These are phyloP conservation scores for Annulohypoxylon bovei DNA, from an alignment of 495 filamentous ascomycete species.

Conservation along the genomic window DNA sequence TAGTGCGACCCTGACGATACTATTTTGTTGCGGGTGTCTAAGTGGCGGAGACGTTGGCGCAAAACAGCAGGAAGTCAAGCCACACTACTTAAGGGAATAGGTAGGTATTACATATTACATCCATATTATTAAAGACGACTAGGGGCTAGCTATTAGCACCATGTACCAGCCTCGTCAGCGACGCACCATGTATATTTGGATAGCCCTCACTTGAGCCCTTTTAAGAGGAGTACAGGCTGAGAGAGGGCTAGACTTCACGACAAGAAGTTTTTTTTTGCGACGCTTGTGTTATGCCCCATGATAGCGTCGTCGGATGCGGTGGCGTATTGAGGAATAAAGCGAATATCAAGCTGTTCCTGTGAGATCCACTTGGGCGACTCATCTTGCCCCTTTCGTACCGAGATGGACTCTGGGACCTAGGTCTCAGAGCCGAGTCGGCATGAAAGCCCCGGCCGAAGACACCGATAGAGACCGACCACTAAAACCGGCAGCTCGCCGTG, in stretches of 20 bases:
- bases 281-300: constrained; percentile 18
- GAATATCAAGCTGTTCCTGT: constrained; percentile 22
- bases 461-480: constrained; percentile 42
- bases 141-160: not conserved
- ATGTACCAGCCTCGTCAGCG: constrained; percentile 15
- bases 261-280: constrained; percentile 12
- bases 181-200: not conserved
- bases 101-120: not conserved
- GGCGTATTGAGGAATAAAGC: constrained; percentile 20
- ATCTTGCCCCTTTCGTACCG: constrained; percentile 27
- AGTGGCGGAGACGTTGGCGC: constrained; percentile 18
- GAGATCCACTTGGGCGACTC: constrained; percentile 22
- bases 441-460: constrained; percentile 33
- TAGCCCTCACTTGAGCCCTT: constrained; percentile 7
- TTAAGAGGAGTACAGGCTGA: not conserved
- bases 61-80: constrained; percentile 30
- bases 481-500: constrained; percentile 44
- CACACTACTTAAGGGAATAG: constrained; percentile 17
- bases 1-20: constrained; percentile 1
- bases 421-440: constrained; percentile 39
- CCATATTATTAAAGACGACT: constrained; percentile 5
- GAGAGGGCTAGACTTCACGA: constrained; percentile 25
- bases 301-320: constrained; percentile 30
- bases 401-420: constrained; percentile 17
- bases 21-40: not conserved